Percentiles rank a stretch among this genome's conserved stretches.
Evolutionary conservation across 176 grass and related monocot species (phyloP).

Genomic region (Carex scoparia): DNA sequence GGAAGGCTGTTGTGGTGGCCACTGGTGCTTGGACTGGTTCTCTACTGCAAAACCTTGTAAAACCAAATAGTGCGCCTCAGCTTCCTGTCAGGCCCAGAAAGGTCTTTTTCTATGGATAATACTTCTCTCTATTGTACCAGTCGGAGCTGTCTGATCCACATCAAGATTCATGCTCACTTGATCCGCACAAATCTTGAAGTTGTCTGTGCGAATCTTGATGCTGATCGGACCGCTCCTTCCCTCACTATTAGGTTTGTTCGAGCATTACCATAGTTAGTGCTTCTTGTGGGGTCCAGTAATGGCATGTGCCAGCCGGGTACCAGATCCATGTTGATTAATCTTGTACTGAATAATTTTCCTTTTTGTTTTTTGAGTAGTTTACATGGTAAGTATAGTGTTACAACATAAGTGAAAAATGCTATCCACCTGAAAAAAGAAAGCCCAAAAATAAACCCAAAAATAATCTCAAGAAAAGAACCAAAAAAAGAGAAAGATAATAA

Average conservation of each 20-base stretch:
- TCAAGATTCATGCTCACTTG: too few relatives aligned
- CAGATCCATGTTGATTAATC: not conserved
- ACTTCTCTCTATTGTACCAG: not conserved
- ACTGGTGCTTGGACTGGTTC: constrained; percentile 80
- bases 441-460: not conserved
- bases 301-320: not conserved
- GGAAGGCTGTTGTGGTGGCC: constrained; percentile 74
- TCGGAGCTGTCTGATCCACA: too few relatives aligned
- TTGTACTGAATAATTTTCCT: not conserved
- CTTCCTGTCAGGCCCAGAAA: constrained; percentile 88
- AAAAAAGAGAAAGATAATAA: not conserved
- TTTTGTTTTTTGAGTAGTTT: not conserved
- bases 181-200: too few relatives aligned
- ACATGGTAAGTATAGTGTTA: not conserved
- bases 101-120: constrained; percentile 32
- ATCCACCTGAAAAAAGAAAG: not conserved
- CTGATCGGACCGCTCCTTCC: too few relatives aligned
- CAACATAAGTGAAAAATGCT: not conserved
- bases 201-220: too few relatives aligned
- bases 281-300: not conserved
- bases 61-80: constrained; percentile 46
- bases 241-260: not conserved
- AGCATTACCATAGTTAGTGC: not conserved
- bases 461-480: not conserved
- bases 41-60: constrained; percentile 51